phyloP scores from a whole-genome alignment of 2,329 filamentous ascomycete genomes.

The Ascochyta koolunga region DNA sequence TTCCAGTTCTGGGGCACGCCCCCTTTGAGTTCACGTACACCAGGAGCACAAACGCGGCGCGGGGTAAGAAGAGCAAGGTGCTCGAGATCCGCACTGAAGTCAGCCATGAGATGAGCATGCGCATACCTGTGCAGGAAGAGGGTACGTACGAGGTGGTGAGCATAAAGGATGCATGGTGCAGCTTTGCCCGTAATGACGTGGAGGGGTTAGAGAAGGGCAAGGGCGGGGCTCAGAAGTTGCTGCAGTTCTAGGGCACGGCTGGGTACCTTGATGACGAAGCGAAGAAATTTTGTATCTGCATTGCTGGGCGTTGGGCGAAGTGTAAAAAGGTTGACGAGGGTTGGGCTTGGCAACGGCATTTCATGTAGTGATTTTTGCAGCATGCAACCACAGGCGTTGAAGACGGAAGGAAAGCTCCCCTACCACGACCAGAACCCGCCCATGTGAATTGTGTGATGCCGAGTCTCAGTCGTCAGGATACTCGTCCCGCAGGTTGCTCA shows the following conservation, averaged over 20 bases:
- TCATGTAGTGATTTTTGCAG: neutral
- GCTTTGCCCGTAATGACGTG: constrained; percentile 74
- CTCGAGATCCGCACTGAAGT: constrained; percentile 90
- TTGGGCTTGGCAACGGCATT: neutral
- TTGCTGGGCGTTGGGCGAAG: constrained; percentile 22
- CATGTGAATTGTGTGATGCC: neutral
- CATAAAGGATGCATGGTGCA: constrained; percentile 92
- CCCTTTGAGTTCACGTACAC: constrained; percentile 99
- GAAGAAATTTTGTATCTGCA: neutral
- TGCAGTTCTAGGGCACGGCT: constrained; percentile 37
- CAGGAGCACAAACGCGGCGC: constrained; percentile 81
- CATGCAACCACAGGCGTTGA: neutral
- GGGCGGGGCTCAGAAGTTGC: constrained; percentile 47
- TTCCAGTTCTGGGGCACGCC: constrained; percentile 96
- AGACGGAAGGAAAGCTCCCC: neutral
- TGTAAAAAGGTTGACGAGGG: constrained; percentile 1
- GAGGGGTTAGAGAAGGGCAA: constrained; percentile 47
- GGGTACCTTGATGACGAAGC: neutral
- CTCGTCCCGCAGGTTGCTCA: constrained; percentile 82
- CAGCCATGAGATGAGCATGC: constrained; percentile 80
- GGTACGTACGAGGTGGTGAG: constrained; percentile 97
- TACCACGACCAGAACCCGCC: too few species aligned
- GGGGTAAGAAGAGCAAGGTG: constrained; percentile 65
- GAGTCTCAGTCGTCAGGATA: constrained; percentile 79
- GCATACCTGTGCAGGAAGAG: constrained; percentile 85